Conservation (phyloP, 2,329 filamentous ascomycete genomes). For the Hysterium pulicare region DNA sequence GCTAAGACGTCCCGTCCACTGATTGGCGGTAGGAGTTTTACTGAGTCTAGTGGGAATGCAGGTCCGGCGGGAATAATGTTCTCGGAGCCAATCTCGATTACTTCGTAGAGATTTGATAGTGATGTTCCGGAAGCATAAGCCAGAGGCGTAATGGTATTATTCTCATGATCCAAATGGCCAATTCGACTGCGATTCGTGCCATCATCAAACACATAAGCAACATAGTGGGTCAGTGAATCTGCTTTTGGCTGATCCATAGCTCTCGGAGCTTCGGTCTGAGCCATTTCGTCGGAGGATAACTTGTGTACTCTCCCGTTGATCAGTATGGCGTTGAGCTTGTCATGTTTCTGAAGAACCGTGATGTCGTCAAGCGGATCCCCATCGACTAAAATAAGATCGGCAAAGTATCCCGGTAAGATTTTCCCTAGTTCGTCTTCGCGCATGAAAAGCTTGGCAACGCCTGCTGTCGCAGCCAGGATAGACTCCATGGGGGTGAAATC, state of each 20-base stretch:
- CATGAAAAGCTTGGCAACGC: conserved; percentile 42
- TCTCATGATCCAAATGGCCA: conserved; percentile 41
- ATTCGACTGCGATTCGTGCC: conserved; percentile 28
- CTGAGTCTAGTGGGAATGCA: conserved; percentile 30
- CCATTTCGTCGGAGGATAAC: too few species aligned
- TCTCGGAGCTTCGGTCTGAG: too few species aligned
- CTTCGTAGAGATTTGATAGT: conserved; percentile 48
- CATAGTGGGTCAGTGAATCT: conserved; percentile 40
- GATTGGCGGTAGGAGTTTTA: conserved; percentile 48
- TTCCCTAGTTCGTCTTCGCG: conserved; percentile 40
- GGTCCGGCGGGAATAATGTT: conserved; percentile 38
- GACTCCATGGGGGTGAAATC: conserved; percentile 45
- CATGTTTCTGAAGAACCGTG: conserved; percentile 41
- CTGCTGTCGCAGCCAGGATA: conserved; percentile 44
- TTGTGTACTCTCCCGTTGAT: conserved; percentile 51
- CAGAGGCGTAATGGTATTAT: conserved; percentile 42
- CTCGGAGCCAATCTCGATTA: conserved; percentile 47
- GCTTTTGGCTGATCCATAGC: too few species aligned
- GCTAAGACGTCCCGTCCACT: conserved; percentile 51
- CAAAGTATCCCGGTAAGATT: conserved; percentile 42
- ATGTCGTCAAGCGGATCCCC: conserved; percentile 46
- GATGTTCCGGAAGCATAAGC: conserved; percentile 47
- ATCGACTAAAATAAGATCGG: conserved; percentile 47
- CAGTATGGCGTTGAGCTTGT: conserved; percentile 44
- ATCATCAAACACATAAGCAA: conserved; percentile 34